phyloP scores from a whole-genome alignment of 306 rosid species.

The Mucuna pruriens region DNA sequence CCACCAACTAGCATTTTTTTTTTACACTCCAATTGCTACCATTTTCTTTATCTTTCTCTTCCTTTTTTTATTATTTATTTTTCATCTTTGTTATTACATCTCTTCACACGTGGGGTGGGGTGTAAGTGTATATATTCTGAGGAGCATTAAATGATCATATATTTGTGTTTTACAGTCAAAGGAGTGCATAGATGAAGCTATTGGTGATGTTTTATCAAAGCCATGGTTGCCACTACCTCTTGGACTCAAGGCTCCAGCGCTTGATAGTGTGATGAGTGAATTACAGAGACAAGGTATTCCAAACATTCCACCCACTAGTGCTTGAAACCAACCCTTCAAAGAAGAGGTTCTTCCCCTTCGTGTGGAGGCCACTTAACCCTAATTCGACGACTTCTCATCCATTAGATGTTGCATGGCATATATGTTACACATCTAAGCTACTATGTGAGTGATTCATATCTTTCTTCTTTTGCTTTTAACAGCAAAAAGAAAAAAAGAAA shows the following conservation, averaged over 20 bases:
- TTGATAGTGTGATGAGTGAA: constrained; percentile 73
- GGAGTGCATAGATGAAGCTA: constrained; percentile 87
- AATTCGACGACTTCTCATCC: constrained; percentile 70
- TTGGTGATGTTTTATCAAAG: constrained; percentile 81
- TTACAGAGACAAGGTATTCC: constrained; percentile 87
- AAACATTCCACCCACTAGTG: constrained; percentile 68
- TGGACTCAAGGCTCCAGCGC: constrained; percentile 81
- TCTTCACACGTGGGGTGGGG: neutral
- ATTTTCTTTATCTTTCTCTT: neutral
- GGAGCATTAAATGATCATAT: neutral
- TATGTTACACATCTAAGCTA: constrained; percentile 41
- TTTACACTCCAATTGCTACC: neutral
- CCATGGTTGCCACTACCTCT: constrained; percentile 96
- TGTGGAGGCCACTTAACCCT: constrained; percentile 39
- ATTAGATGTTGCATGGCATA: constrained; percentile 29
- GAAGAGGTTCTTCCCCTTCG: neutral
- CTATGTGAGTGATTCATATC: constrained; percentile 21
- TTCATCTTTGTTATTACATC: neutral
- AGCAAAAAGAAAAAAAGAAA: neutral
- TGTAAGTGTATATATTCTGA: neutral
- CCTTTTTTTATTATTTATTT: neutral
- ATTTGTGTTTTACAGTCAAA: constrained; percentile 61
- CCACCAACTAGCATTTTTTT: too few relatives aligned
- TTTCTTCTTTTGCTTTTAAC: constrained; percentile 1
- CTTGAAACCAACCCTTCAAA: constrained; percentile 35